These are phyloP conservation scores for Selaginella tamariscina DNA, from an alignment of 75 land plant species.

Conservation along the genomic window DNA sequence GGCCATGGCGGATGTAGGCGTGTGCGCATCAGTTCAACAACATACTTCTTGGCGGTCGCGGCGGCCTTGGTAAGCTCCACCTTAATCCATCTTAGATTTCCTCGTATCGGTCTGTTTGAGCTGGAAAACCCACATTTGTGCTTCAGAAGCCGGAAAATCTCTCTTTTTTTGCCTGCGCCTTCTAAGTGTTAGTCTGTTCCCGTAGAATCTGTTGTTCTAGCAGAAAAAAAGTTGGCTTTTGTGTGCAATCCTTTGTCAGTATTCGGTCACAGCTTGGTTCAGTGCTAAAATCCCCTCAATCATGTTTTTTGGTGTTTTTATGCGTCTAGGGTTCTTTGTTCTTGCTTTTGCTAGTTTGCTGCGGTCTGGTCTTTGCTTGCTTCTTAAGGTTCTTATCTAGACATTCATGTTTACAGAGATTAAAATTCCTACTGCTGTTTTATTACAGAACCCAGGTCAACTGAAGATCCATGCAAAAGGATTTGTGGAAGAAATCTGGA, in stretches of 20 bases:
- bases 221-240: neutral
- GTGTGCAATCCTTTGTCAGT: neutral
- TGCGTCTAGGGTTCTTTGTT: neutral
- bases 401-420: slow-evolving; percentile 8
- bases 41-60: slow-evolving; percentile 78
- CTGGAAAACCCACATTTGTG: no score
- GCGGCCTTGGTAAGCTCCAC: slow-evolving; percentile 32
- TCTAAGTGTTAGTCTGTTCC: neutral
- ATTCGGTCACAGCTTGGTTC: neutral
- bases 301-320: neutral
- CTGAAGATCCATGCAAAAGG: slow-evolving; percentile 44
- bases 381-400: neutral
- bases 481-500: slow-evolving; percentile 61
- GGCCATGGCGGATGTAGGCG: no score
- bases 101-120: neutral
- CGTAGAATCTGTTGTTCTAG: neutral
- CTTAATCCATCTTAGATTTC: no score
- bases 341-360: slow-evolving; percentile 7
- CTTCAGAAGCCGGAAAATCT: no score
- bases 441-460: slow-evolving; percentile 59
- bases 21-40: slow-evolving; percentile 55
- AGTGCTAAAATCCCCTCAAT: neutral
- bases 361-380: slow-evolving; percentile 8
- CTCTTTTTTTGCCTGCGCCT: neutral
- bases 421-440: neutral